These are phyloP conservation scores for Blastobotrys capitulatus DNA, from an alignment of 1,139 yeast species.

Conservation along the genomic window DNA sequence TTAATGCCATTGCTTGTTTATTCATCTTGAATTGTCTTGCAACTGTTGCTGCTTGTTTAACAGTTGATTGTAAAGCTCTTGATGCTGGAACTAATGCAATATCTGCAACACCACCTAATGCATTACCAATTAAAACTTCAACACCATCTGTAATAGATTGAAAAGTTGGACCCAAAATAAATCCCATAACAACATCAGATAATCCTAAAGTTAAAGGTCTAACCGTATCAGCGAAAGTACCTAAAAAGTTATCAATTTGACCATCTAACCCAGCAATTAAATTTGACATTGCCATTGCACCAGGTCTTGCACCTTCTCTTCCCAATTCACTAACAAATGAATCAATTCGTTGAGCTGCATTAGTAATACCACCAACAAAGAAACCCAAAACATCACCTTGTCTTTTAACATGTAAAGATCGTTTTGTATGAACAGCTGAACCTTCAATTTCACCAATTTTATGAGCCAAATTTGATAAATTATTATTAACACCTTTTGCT, in stretches of 20 bases:
- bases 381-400: conserved; percentile 2
- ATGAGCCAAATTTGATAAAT: neutral
- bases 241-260: conserved; percentile 31
- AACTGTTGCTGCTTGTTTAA: conserved; percentile 16
- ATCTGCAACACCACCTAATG: conserved; percentile 26
- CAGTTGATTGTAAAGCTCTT: conserved; percentile 20
- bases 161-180: conserved; percentile 29
- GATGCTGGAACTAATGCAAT: conserved; percentile 20
- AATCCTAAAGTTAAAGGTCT: conserved; percentile 27
- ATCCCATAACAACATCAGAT: conserved; percentile 22
- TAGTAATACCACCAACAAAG: conserved; percentile 18
- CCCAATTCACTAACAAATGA: conserved; percentile 22
- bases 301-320: conserved; percentile 24
- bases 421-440: neutral
- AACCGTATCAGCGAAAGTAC: conserved; percentile 23
- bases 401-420: conserved; percentile 1
- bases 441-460: neutral
- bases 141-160: conserved; percentile 32
- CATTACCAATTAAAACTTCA: conserved; percentile 29
- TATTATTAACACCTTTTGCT: neutral
- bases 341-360: conserved; percentile 26
- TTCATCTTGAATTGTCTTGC: conserved; percentile 17
- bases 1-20: conserved; percentile 3
- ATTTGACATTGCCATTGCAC: conserved; percentile 24
- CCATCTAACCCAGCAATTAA: conserved; percentile 31